A percentile compares a stretch with the other conserved stretches of the same genome.
phyloP scores from a whole-genome alignment of 768 basidiomycete species.

The Mycena amicta region DNA sequence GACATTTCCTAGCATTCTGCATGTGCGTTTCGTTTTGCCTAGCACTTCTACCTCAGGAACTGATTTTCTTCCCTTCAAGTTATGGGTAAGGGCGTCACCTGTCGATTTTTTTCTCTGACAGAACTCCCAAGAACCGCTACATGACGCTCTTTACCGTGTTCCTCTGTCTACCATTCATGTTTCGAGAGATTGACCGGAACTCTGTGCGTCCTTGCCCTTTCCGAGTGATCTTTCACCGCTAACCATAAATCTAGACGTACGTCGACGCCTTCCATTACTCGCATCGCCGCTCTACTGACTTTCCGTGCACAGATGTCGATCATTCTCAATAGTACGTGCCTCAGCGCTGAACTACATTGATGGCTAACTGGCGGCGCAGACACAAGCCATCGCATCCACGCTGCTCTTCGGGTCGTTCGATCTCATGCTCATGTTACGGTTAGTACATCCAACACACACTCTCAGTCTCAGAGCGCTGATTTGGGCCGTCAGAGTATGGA shows the following conservation, averaged over 20 bases:
- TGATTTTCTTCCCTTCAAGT: too few species aligned
- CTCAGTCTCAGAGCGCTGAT: background rate
- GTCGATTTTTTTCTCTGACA: too few species aligned
- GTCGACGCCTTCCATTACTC: background rate
- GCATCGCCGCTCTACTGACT: background rate
- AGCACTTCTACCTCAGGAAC: too few species aligned
- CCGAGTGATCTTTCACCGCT: background rate
- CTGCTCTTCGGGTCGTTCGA: constrained; percentile 12
- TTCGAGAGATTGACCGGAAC: background rate
- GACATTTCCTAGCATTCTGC: too few species aligned
- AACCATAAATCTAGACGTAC: background rate
- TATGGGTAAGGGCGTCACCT: too few species aligned
- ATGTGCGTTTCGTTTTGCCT: too few species aligned
- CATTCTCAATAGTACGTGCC: background rate
- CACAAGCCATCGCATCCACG: constrained; percentile 7
- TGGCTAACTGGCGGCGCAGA: background rate
- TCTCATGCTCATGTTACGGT: constrained; percentile 7
- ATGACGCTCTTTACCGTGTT: constrained; percentile 4
- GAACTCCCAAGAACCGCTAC: constrained; percentile 7
- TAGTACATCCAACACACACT: background rate
- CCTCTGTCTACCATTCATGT: constrained; percentile 1
- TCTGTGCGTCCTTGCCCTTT: background rate
- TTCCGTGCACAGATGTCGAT: background rate
- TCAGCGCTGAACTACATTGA: background rate
- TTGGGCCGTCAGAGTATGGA: constrained; percentile 14